Conservation (phyloP, 495 filamentous ascomycete species). For the Aspergillus campestris region DNA sequence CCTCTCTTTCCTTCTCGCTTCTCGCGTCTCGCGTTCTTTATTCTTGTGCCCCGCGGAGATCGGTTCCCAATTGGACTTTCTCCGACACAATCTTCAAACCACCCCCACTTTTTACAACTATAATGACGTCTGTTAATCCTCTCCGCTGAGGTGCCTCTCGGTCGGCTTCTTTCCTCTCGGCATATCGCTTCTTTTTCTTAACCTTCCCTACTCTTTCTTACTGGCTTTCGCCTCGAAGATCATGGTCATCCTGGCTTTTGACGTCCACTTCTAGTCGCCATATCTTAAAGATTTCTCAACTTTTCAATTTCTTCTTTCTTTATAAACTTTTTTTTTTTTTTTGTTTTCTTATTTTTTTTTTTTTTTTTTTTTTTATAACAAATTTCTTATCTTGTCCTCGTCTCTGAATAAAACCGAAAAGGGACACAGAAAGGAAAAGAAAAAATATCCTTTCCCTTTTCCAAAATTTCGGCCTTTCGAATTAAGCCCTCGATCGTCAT, state of each 20-base stretch:
- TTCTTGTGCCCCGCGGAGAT: background rate
- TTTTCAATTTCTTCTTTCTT: background rate
- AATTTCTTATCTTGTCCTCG: no score
- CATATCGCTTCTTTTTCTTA: background rate
- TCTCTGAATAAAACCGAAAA: background rate
- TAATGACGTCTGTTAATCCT: background rate
- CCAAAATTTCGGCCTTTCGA: background rate
- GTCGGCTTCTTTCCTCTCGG: background rate
- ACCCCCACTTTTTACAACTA: background rate
- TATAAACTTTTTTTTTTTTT: background rate
- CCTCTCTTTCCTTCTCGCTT: constrained; percentile 1
- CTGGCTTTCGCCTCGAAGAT: no score
- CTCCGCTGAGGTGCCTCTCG: background rate
- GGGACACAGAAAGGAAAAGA: background rate
- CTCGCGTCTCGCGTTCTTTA: background rate
- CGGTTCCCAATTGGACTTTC: background rate
- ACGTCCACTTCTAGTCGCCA: background rate
- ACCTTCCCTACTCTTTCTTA: background rate
- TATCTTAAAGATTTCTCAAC: background rate
- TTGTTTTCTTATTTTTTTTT: background rate
- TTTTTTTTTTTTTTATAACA: background rate
- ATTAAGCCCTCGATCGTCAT: constrained; percentile 12
- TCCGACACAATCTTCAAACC: no score
- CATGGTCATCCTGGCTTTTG: no score
- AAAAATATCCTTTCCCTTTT: background rate